Conservation (phyloP, 371 early-diverging fungal genomes). For the Catenaria anguillulae region DNA sequence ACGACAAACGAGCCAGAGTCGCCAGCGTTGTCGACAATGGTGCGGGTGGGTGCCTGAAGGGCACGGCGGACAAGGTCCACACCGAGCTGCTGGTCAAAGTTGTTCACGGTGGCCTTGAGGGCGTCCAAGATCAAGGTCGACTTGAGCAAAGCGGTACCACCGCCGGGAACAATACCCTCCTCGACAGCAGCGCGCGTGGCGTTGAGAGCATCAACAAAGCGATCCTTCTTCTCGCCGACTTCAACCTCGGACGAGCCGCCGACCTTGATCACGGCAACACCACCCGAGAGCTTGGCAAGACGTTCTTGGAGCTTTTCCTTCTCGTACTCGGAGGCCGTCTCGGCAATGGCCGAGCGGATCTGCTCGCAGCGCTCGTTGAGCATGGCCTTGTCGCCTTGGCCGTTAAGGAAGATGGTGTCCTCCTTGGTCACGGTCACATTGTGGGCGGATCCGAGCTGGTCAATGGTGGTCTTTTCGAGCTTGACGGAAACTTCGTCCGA, state of each 20-base stretch:
- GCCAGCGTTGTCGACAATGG: conserved; percentile 92
- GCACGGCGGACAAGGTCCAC: conserved; percentile 87
- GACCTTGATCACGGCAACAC: conserved; percentile 96
- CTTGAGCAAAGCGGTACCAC: conserved; percentile 91
- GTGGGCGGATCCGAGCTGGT: conserved; percentile 75
- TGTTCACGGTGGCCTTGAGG: conserved; percentile 33
- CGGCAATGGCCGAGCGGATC: conserved; percentile 76
- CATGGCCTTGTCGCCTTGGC: conserved; percentile 71
- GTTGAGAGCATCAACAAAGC: conserved; percentile 92
- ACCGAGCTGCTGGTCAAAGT: conserved; percentile 96
- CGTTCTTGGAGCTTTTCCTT: conserved; percentile 97
- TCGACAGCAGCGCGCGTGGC: conserved; percentile 98
- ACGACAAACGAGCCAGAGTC: conserved; percentile 91
- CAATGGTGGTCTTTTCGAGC: conserved; percentile 82
- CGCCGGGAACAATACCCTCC: conserved; percentile 96
- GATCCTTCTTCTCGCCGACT: conserved; percentile 98
- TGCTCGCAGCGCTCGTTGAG: conserved; percentile 88
- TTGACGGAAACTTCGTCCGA: conserved; percentile 87
- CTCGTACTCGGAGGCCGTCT: conserved; percentile 84
- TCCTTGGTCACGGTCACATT: conserved; percentile 90
- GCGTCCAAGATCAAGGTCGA: conserved; percentile 59
- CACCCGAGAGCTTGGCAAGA: conserved; percentile 91
- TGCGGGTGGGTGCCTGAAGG: conserved; percentile 77
- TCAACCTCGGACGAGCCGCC: conserved; percentile 95
- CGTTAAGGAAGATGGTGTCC: conserved; percentile 92